These are phyloP conservation scores for Pythium aquatile DNA, from an alignment of 352 stramenopile species.

Conservation along the genomic window DNA sequence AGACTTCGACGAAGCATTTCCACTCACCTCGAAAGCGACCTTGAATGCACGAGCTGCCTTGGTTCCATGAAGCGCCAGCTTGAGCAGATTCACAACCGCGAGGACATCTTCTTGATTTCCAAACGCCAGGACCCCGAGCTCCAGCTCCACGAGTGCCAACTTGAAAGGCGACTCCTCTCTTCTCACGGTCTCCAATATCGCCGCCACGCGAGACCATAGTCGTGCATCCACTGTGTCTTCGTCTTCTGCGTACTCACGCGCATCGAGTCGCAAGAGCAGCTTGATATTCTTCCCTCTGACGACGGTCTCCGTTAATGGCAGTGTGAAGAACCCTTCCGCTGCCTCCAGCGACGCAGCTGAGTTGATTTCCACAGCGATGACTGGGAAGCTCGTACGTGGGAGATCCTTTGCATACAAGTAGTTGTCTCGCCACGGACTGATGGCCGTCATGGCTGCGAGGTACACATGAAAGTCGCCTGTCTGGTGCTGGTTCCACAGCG, in stretches of 20 bases:
- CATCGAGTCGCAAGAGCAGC: slow-evolving; percentile 3
- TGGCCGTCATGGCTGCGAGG: slow-evolving; percentile 2
- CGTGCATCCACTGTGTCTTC: neutral
- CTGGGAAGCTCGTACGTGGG: slow-evolving; percentile 4
- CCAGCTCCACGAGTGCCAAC: slow-evolving; percentile 15
- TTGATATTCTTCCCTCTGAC: neutral
- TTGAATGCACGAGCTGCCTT: neutral
- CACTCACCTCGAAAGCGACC: slow-evolving; percentile 3
- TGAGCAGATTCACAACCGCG: neutral
- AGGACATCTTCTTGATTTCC: neutral
- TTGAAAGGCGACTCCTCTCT: neutral
- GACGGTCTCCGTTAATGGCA: neutral
- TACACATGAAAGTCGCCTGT: neutral
- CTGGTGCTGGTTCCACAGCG: slow-evolving; percentile 1
- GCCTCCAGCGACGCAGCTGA: neutral
- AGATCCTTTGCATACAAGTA: slow-evolving; percentile 16
- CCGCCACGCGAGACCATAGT: neutral
- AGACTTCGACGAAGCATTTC: neutral
- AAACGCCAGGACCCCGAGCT: neutral
- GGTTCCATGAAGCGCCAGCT: slow-evolving; percentile 9
- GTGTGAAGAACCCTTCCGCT: slow-evolving; percentile 7
- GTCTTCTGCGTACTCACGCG: neutral
- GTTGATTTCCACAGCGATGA: slow-evolving; percentile 4
- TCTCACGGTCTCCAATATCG: neutral
- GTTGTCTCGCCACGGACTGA: slow-evolving; percentile 17